Evolutionary conservation across 2,329 filamentous ascomycete genomes (phyloP).

Genomic region (Eutypella sp.): DNA sequence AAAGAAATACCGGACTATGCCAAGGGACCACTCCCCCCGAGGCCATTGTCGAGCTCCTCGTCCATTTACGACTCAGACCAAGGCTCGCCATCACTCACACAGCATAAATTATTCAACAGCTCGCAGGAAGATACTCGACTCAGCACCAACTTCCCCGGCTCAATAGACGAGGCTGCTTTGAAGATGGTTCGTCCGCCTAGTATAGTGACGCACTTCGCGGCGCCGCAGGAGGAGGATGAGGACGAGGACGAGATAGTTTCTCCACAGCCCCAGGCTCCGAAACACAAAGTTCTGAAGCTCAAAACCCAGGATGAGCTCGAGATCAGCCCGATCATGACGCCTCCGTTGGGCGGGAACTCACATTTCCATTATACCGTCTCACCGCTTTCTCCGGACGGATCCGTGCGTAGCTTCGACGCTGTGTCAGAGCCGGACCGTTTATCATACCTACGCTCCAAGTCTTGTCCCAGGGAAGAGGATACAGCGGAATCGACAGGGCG

Average conservation of each 20-base stretch:
- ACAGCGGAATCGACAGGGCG: neutral
- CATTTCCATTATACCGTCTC: conserved; percentile 18
- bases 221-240: conserved; percentile 1
- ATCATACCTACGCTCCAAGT: neutral
- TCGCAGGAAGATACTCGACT: neutral
- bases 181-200: conserved; percentile 11
- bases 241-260: conserved; percentile 12
- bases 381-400: conserved; percentile 14
- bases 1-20: conserved; percentile 11
- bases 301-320: conserved; percentile 9
- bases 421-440: conserved; percentile 1
- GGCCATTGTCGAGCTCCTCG: conserved; percentile 10
- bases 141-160: conserved; percentile 3
- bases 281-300: conserved; percentile 11
- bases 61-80: conserved; percentile 12
- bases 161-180: conserved; percentile 9
- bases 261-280: conserved; percentile 15
- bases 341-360: conserved; percentile 7
- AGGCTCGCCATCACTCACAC: neutral
- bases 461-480: neutral
- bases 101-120: neutral
- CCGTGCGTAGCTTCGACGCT: conserved; percentile 5
- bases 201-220: conserved; percentile 1
- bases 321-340: conserved; percentile 19
- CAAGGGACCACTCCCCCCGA: conserved; percentile 15